phyloP scores from a whole-genome alignment of 2,329 filamentous ascomycete species.

The Cladosporium velox region DNA sequence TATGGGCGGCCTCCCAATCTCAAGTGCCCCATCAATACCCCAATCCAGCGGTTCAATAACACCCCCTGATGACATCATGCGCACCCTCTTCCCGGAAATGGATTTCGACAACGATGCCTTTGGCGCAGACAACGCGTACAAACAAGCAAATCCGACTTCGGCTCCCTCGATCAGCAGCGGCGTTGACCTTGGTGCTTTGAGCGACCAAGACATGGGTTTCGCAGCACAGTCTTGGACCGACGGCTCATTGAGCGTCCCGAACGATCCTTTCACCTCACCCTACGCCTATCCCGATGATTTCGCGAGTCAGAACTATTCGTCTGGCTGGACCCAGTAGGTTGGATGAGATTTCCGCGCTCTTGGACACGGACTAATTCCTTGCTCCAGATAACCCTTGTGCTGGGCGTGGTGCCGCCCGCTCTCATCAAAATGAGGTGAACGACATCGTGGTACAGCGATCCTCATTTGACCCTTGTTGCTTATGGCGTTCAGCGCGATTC shows the following conservation, averaged over 20 bases:
- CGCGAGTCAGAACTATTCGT: constrained; percentile 28
- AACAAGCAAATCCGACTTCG: constrained; percentile 9
- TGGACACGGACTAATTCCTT: background rate
- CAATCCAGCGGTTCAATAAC: constrained; percentile 25
- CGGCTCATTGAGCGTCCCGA: constrained; percentile 36
- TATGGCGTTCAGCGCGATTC: constrained; percentile 7
- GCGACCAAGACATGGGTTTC: constrained; percentile 29
- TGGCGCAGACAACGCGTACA: constrained; percentile 20
- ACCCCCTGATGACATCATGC: constrained; percentile 35
- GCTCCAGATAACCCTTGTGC: constrained; percentile 10
- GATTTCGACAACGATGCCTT: constrained; percentile 30
- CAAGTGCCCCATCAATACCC: constrained; percentile 20
- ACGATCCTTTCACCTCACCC: constrained; percentile 33
- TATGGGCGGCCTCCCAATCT: constrained; percentile 25
- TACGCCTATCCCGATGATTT: constrained; percentile 36
- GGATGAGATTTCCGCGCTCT: background rate
- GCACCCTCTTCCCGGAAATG: constrained; percentile 38
- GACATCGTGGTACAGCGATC: background rate
- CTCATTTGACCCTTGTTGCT: constrained; percentile 1
- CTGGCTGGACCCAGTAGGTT: constrained; percentile 33
- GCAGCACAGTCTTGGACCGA: constrained; percentile 37
- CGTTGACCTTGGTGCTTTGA: constrained; percentile 26
- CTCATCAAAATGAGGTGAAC: constrained; percentile 2
- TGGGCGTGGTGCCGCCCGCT: constrained; percentile 21
- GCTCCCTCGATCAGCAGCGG: constrained; percentile 18